Percentiles rank a stretch among this genome's conserved stretches.
phyloP scores from a whole-genome alignment of 306 rosid species.

The Trifolium subterraneum region DNA sequence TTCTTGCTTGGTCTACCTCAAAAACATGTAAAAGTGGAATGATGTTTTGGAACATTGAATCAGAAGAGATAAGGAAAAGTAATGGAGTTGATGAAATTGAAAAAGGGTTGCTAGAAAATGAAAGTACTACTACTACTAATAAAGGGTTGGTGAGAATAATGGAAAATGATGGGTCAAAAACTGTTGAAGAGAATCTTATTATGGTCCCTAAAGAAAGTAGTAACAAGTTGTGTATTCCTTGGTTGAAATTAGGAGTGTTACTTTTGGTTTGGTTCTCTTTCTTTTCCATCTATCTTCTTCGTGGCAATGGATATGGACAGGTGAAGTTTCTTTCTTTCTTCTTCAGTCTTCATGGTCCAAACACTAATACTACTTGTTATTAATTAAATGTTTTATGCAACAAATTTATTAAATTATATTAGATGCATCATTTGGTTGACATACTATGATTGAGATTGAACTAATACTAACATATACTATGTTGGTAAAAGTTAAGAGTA shows the following conservation, averaged over 20 bases:
- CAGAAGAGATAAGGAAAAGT: conserved; percentile 51
- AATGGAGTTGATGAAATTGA: conserved; percentile 48
- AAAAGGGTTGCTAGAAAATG: conserved; percentile 41
- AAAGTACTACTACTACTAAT: not conserved
- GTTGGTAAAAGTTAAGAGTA: too few species aligned
- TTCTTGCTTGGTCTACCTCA: conserved; percentile 87
- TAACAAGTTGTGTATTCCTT: conserved; percentile 53
- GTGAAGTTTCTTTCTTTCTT: conserved; percentile 42
- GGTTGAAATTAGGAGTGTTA: conserved; percentile 67
- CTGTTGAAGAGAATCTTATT: conserved; percentile 51
- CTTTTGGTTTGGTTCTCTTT: conserved; percentile 81
- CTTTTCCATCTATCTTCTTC: conserved; percentile 73
- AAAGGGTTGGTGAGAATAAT: conserved; percentile 19
- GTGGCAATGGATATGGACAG: conserved; percentile 77
- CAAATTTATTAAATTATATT: not conserved
- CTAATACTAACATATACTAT: not conserved
- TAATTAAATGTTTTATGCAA: not conserved
- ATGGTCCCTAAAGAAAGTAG: conserved; percentile 37
- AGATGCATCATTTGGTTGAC: not conserved
- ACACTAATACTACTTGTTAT: conserved; percentile 37
- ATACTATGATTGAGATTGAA: not conserved
- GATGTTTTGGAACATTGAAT: conserved; percentile 65
- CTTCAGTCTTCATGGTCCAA: not conserved
- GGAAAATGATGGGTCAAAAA: conserved; percentile 42
- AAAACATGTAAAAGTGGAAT: conserved; percentile 72